A percentile compares a stretch with the other conserved stretches of the same genome.
These are phyloP conservation scores for Ophioceras dolichostomum DNA, from an alignment of 2,329 filamentous ascomycete species.

Conservation along the genomic window DNA sequence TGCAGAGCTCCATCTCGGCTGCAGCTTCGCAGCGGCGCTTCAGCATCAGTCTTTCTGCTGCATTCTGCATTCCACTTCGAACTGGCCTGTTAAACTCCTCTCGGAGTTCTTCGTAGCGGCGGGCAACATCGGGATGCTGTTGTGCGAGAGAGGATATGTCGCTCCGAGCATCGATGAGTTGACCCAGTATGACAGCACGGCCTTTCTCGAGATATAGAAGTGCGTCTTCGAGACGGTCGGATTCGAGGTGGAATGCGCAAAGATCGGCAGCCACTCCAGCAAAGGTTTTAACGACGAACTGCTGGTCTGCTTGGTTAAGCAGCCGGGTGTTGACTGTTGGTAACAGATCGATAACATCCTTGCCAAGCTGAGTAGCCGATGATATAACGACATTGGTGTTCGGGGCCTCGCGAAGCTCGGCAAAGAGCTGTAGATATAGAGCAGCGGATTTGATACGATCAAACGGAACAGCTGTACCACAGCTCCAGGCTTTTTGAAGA, in stretches of 20 bases:
- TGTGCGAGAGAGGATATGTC: neutral
- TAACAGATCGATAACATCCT: neutral
- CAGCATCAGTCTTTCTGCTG: too few relatives aligned
- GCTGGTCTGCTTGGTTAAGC: neutral
- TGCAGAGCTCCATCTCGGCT: too few relatives aligned
- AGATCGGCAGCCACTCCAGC: neutral
- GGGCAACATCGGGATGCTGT: neutral
- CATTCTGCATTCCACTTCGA: too few relatives aligned
- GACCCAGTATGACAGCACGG: neutral
- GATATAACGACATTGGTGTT: neutral
- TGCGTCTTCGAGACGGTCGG: neutral
- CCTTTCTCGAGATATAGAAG: neutral
- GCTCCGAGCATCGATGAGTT: neutral
- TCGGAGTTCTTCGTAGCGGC: too few relatives aligned
- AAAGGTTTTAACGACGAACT: neutral
- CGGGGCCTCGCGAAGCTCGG: neutral
- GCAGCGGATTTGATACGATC: too few relatives aligned
- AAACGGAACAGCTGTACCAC: too few relatives aligned
- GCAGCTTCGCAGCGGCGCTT: too few relatives aligned
- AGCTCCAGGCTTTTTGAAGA: too few relatives aligned
- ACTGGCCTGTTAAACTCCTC: too few relatives aligned
- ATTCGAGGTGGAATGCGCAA: neutral
- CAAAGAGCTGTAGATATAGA: too few relatives aligned
- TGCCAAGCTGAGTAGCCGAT: neutral
- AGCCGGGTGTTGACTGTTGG: neutral